These are phyloP conservation scores for Chaetomium fimeti DNA, from an alignment of 495 filamentous ascomycete species.

Conservation along the genomic window DNA sequence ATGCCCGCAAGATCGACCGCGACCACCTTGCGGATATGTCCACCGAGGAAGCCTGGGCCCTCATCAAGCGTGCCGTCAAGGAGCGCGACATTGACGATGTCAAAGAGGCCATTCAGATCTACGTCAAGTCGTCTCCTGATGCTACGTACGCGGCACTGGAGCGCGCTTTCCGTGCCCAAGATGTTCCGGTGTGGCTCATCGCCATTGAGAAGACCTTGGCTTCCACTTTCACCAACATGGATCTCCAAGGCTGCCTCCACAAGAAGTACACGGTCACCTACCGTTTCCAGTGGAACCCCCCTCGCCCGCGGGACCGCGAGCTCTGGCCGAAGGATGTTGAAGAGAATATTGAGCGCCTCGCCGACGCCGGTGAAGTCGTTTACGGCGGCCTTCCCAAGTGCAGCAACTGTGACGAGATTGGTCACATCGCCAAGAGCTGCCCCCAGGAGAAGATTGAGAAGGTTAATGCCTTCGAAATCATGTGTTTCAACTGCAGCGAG, in stretches of 20 bases:
- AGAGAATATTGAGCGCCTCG: slow-evolving; percentile 73
- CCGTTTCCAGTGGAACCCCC: slow-evolving; percentile 61
- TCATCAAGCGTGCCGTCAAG: slow-evolving; percentile 60
- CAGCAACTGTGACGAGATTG: slow-evolving; percentile 68
- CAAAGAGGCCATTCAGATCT: slow-evolving; percentile 68
- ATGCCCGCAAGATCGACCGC: slow-evolving; percentile 66
- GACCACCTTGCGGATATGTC: slow-evolving; percentile 55
- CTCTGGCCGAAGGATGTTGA: slow-evolving; percentile 63
- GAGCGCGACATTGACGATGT: slow-evolving; percentile 71
- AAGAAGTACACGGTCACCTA: slow-evolving; percentile 73
- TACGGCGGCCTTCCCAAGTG: slow-evolving; percentile 68
- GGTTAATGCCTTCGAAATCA: slow-evolving; percentile 51
- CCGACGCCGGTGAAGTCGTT: slow-evolving; percentile 67
- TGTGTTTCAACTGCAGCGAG: slow-evolving; percentile 73
- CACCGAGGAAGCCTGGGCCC: slow-evolving; percentile 68
- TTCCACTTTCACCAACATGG: slow-evolving; percentile 69
- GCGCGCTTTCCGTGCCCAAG: slow-evolving; percentile 63
- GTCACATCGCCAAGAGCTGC: slow-evolving; percentile 68
- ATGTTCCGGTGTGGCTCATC: slow-evolving; percentile 68
- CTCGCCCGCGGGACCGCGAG: slow-evolving; percentile 57
- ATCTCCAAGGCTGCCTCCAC: slow-evolving; percentile 76
- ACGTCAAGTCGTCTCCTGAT: slow-evolving; percentile 67
- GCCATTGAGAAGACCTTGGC: slow-evolving; percentile 65
- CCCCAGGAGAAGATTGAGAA: slow-evolving; percentile 56
- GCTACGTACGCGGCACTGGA: slow-evolving; percentile 72